A percentile compares a stretch with the other conserved stretches of the same genome.
These are phyloP conservation scores for Bryum argenteum DNA, from an alignment of 225 moss, liverwort and hornwort genomes.

Conservation along the genomic window DNA sequence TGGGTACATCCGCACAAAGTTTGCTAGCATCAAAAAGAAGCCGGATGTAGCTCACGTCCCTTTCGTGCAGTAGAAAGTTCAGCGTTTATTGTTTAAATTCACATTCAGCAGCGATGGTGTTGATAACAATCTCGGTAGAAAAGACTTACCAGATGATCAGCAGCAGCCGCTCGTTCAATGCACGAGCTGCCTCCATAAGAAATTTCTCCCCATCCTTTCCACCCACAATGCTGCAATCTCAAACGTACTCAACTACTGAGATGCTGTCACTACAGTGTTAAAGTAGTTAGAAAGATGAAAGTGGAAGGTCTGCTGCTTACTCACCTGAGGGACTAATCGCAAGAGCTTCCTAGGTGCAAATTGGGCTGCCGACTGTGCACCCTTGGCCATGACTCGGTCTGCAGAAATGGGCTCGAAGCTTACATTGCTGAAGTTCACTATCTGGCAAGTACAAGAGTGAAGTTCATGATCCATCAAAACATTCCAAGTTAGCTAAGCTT, in stretches of 20 bases:
- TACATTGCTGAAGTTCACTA: conserved; percentile 69
- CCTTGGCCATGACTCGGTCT: conserved; percentile 56
- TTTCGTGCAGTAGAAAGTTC: not conserved
- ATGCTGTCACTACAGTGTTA: not conserved
- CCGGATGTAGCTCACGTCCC: not conserved
- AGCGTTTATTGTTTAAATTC: not conserved
- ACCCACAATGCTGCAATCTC: conserved; percentile 66
- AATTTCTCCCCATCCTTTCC: conserved; percentile 90
- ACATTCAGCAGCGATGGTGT: conserved; percentile 5
- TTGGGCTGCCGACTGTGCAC: conserved; percentile 61
- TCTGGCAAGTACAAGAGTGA: conserved; percentile 41
- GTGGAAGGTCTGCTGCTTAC: conserved; percentile 14
- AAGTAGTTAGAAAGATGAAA: not conserved
- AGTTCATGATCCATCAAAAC: conserved; percentile 3
- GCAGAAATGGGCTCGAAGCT: conserved; percentile 52
- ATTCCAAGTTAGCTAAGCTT: conserved; percentile 15
- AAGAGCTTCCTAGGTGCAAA: conserved; percentile 54
- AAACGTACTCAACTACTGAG: conserved; percentile 17
- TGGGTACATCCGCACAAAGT: not conserved
- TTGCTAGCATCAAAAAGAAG: not conserved
- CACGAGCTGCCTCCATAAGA: conserved; percentile 76
- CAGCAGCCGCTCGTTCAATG: conserved; percentile 72
- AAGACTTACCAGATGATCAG: conserved; percentile 62
- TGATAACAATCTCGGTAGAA: conserved; percentile 15
- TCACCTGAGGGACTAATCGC: conserved; percentile 68